These are phyloP conservation scores for Paxillus involutus DNA, from an alignment of 768 basidiomycete species.

Conservation along the genomic window DNA sequence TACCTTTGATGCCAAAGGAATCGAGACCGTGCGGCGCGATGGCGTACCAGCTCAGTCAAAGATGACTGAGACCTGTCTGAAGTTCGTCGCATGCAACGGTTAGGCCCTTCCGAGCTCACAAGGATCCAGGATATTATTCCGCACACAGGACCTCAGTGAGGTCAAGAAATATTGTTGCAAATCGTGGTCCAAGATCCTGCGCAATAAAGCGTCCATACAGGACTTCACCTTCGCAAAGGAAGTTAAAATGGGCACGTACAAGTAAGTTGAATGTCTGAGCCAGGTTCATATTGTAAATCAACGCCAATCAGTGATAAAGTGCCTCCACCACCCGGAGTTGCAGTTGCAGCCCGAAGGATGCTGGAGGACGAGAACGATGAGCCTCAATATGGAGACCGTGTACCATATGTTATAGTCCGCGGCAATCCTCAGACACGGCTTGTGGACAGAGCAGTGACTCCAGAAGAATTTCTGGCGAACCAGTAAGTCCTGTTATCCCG, in stretches of 20 bases:
- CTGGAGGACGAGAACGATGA: conserved; percentile 78
- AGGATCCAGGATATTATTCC: conserved; percentile 75
- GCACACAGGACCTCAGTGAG: conserved; percentile 82
- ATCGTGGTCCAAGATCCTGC: conserved; percentile 83
- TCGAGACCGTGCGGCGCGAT: conserved; percentile 94
- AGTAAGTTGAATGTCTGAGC: conserved; percentile 41
- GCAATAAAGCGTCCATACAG: conserved; percentile 79
- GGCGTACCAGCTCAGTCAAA: conserved; percentile 89
- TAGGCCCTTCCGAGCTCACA: background rate
- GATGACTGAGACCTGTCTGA: conserved; percentile 87
- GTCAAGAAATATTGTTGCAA: conserved; percentile 86
- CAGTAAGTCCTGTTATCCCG: conserved; percentile 40
- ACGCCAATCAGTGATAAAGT: conserved; percentile 62
- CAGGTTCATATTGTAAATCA: background rate
- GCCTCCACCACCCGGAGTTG: conserved; percentile 89
- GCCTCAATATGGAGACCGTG: conserved; percentile 88
- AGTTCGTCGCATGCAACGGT: conserved; percentile 47
- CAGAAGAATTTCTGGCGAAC: conserved; percentile 65
- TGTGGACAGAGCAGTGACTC: conserved; percentile 74
- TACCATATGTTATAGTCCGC: conserved; percentile 84
- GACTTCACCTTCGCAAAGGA: conserved; percentile 96
- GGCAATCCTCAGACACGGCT: conserved; percentile 64
- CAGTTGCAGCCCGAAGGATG: conserved; percentile 77
- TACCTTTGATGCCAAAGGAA: conserved; percentile 93
- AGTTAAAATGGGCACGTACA: conserved; percentile 91